Base-by-base conservation (phyloP, 2,329 filamentous ascomycete species). In the Cordyceps fumosorosea region DNA sequence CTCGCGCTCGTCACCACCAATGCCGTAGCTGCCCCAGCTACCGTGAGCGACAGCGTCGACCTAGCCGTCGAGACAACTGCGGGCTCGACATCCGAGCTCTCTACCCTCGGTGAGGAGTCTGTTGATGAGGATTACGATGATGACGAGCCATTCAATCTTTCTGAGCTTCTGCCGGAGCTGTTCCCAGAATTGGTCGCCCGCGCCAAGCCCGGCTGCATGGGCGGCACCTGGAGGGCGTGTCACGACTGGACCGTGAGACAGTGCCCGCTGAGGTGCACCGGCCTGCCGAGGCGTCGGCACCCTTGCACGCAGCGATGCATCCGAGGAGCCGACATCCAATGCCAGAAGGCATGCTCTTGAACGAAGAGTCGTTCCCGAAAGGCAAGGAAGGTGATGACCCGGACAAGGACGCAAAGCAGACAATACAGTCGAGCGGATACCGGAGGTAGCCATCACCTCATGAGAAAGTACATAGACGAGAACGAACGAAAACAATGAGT, bases 241-340 rank as follows among this genome's bases (percentile, higher is more conserved):
- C 55, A 56, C n/a, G 55, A 56, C 42, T 56, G 55, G 55, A 56
- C 55, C 18, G 3, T 56, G n/a, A 22, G 42, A 5, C 55, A 56
- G 42, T 56, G 55, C n/a, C 55, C 55, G 18, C n/a, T 47, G 29
- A n/a, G 42, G 8, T 56, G 55, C 55, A 56, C 42, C 22, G 55
- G 55, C 26, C 7, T 48, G 6, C 55, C 55, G 12, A 34, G 55
- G 34, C 55, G 42, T 8, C 55, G 55, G 81, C 87, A 29, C 74
- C 76, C 67, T 79, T 83, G 18, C 12, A 48, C 55, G 7, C 55
- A 56, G 42, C 29, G 55, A n/a, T 48, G 55, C 29, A 56, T 56
- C 29, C 14, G n/a, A 11, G 42, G 26, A 2, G 55, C 55, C 2
- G 55, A 24, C 2, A 22, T 59, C 7, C 56, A 59, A 10, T 52